phyloP scores from a whole-genome alignment of 2,329 filamentous ascomycete species.

The Blastomyces percursus region DNA sequence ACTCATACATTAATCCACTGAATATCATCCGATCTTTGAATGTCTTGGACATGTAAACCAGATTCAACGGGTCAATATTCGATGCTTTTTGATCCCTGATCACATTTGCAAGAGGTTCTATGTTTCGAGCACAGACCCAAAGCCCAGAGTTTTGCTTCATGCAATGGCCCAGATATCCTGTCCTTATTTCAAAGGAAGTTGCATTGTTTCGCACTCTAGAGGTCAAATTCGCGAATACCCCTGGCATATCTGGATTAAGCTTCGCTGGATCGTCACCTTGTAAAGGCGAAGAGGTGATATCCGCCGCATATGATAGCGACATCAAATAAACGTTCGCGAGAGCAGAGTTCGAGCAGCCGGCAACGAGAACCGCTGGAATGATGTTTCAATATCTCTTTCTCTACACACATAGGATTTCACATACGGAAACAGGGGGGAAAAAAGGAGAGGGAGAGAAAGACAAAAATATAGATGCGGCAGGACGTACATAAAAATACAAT shows the following conservation, averaged over 20 bases:
- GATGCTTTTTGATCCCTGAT: slow-evolving; percentile 47
- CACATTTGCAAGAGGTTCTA: slow-evolving; percentile 81
- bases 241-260: slow-evolving; percentile 76
- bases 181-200: slow-evolving; percentile 75
- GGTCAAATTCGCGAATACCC: slow-evolving; percentile 73
- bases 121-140: slow-evolving; percentile 96
- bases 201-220: slow-evolving; percentile 81
- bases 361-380: slow-evolving; percentile 66
- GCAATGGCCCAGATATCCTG: slow-evolving; percentile 97
- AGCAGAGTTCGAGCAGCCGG: slow-evolving; percentile 93
- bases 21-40: slow-evolving; percentile 15
- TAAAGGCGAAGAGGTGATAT: background rate
- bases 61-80: slow-evolving; percentile 88
- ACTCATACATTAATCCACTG: slow-evolving; percentile 13
- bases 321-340: slow-evolving; percentile 95
- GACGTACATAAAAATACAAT: slow-evolving; percentile 3
- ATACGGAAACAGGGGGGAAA: background rate
- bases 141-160: slow-evolving; percentile 80
- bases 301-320: slow-evolving; percentile 68
- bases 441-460: background rate
- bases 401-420: background rate
- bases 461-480: background rate
- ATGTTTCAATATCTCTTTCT: background rate
- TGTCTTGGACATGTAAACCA: slow-evolving; percentile 13
- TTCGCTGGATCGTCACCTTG: slow-evolving; percentile 62